These are phyloP conservation scores for Hypoxylon perforatum DNA, from an alignment of 495 filamentous ascomycete species.

Conservation along the genomic window DNA sequence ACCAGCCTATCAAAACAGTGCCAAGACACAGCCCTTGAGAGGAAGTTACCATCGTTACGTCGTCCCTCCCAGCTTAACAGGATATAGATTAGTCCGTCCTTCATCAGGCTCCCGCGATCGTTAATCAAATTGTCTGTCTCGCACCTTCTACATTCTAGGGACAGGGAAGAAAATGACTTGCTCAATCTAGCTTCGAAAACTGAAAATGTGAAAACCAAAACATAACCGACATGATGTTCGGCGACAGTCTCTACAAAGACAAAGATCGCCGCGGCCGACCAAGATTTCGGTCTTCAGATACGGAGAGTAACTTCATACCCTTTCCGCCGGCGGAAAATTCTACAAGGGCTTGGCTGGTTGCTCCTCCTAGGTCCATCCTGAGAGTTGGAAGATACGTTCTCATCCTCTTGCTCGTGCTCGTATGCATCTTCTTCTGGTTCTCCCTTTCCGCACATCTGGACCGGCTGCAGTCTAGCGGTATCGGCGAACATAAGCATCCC, in stretches of 20 bases:
- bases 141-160: no score
- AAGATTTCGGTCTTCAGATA: constrained; percentile 13
- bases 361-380: constrained; percentile 20
- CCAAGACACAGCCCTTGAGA: constrained; percentile 13
- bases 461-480: neutral
- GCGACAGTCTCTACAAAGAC: constrained; percentile 27
- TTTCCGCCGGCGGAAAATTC: neutral
- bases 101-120: no score
- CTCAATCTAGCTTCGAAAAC: neutral
- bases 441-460: neutral
- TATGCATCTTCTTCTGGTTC: constrained; percentile 7
- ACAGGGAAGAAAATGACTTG: neutral
- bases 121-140: no score
- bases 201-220: neutral
- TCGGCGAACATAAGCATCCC: constrained; percentile 13
- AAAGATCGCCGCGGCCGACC: constrained; percentile 19
- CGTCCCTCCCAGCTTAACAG: neutral
- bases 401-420: neutral
- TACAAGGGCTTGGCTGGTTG: neutral
- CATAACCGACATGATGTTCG: neutral
- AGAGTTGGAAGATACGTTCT: constrained; percentile 15
- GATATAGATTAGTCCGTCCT: no score
- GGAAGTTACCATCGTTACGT: constrained; percentile 6
- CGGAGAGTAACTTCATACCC: constrained; percentile 5
- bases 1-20: neutral